A percentile compares a stretch with the other conserved stretches of the same genome.
Evolutionary conservation across 2,329 filamentous ascomycete species (phyloP).

Genomic region (Fusarium sarcochroum): DNA sequence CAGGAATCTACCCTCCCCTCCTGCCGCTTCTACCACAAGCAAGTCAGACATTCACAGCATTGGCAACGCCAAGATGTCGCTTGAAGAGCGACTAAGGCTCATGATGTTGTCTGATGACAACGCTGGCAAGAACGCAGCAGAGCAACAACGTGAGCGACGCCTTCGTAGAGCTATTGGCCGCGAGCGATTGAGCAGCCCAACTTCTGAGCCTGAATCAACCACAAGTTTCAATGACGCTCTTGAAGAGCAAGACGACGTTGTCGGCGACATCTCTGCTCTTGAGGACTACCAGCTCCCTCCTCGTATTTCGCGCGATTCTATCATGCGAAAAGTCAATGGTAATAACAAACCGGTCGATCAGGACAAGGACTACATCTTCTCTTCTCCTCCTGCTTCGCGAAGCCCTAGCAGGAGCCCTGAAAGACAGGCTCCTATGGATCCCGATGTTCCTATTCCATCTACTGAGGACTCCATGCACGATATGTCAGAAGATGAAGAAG

Average conservation of each 20-base stretch:
- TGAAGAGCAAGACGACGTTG: slow-evolving; percentile 71
- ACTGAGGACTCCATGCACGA: slow-evolving; percentile 77
- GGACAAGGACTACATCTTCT: slow-evolving; percentile 75
- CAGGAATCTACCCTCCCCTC: slow-evolving; percentile 80
- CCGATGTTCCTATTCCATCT: slow-evolving; percentile 90
- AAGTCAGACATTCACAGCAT: slow-evolving; percentile 86
- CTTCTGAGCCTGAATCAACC: slow-evolving; percentile 55
- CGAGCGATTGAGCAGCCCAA: slow-evolving; percentile 63
- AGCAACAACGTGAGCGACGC: slow-evolving; percentile 77
- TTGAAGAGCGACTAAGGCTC: slow-evolving; percentile 87
- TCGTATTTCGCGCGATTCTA: slow-evolving; percentile 93
- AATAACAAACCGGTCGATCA: slow-evolving; percentile 67
- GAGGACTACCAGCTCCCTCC: slow-evolving; percentile 77
- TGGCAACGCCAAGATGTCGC: slow-evolving; percentile 80
- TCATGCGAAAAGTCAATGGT: slow-evolving; percentile 87
- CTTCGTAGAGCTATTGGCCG: slow-evolving; percentile 73
- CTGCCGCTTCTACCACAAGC: slow-evolving; percentile 73
- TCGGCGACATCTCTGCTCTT: slow-evolving; percentile 72
- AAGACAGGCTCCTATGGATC: slow-evolving; percentile 76
- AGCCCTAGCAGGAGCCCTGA: slow-evolving; percentile 64
- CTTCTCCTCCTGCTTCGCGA: slow-evolving; percentile 69
- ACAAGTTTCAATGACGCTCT: slow-evolving; percentile 52
- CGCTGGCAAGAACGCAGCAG: slow-evolving; percentile 69
- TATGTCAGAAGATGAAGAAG: slow-evolving; percentile 63
- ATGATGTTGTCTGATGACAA: slow-evolving; percentile 87